Percentiles rank a stretch among this genome's conserved stretches.
Conservation (phyloP, 2,329 filamentous ascomycete species). For the Hymenoscyphus fraxineus region DNA sequence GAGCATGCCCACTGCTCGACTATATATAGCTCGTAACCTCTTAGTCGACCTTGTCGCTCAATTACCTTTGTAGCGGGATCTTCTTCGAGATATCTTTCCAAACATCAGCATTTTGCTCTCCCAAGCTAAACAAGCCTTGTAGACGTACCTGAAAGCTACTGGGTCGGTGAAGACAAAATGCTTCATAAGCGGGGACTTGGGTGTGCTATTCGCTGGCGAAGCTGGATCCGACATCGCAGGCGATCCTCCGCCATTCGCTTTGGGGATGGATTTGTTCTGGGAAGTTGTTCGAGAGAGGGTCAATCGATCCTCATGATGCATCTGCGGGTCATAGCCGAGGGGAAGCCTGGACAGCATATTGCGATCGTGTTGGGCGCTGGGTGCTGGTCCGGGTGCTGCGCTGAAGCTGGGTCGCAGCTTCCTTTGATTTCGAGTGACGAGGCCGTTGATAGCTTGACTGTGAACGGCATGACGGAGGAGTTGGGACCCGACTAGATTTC, state of each 20-base stretch:
- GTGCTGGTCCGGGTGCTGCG: too few relatives aligned
- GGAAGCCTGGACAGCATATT: slow-evolving; percentile 18
- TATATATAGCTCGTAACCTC: slow-evolving; percentile 88
- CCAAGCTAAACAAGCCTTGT: not conserved
- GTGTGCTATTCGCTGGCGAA: slow-evolving; percentile 25
- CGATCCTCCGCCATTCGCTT: slow-evolving; percentile 19
- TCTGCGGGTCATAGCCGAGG: slow-evolving; percentile 31
- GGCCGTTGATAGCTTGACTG: not conserved
- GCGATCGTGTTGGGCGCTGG: not conserved
- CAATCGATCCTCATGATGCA: slow-evolving; percentile 30
- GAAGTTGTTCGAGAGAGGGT: slow-evolving; percentile 31
- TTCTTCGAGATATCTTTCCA: slow-evolving; percentile 71
- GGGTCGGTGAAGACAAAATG: slow-evolving; percentile 63
- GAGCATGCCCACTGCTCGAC: slow-evolving; percentile 99
- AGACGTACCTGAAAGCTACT: slow-evolving; percentile 52
- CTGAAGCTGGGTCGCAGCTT: not conserved
- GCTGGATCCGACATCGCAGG: slow-evolving; percentile 14
- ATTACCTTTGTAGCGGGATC: slow-evolving; percentile 73
- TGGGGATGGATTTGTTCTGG: slow-evolving; percentile 19
- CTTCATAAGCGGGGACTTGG: slow-evolving; percentile 39
- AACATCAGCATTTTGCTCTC: slow-evolving; percentile 9
- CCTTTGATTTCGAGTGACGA: not conserved
- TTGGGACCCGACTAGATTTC: not conserved
- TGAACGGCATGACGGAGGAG: not conserved
- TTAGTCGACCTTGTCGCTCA: slow-evolving; percentile 64